Evolutionary conservation across 805 yeast species (phyloP).

Genomic region (Kodamaea kaohsiungensis): DNA sequence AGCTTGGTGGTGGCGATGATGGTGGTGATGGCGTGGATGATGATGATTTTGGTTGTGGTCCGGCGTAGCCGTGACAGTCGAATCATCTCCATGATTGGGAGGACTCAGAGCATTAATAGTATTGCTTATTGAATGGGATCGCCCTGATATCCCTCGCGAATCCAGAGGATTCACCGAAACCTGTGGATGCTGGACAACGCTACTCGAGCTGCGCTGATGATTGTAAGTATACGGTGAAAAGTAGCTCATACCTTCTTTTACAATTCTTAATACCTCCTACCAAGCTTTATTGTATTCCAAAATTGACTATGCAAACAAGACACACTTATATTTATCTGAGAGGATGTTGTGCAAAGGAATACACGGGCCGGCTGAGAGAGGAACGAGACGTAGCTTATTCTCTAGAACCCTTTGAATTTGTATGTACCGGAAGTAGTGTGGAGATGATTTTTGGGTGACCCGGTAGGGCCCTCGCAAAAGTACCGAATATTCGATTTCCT

Average conservation of each 20-base stretch:
- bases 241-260: slow-evolving; percentile 1
- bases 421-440: background rate
- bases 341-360: background rate
- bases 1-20: background rate
- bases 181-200: background rate
- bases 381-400: background rate
- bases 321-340: background rate
- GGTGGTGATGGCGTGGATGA: background rate
- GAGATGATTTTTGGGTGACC: background rate
- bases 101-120: background rate
- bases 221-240: slow-evolving; percentile 7
- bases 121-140: background rate
- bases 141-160: background rate
- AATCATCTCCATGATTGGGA: background rate
- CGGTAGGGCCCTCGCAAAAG: too few relatives aligned
- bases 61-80: background rate
- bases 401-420: background rate
- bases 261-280: background rate
- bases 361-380: background rate
- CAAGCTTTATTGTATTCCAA: background rate
- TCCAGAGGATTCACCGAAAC: background rate
- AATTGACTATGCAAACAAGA: background rate
- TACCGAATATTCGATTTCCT: too few relatives aligned
- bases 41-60: background rate
- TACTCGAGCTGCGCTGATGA: background rate